A percentile compares a stretch with the other conserved stretches of the same genome.
These are phyloP conservation scores for Russula foetens DNA, from an alignment of 768 basidiomycete genomes.

Conservation along the genomic window DNA sequence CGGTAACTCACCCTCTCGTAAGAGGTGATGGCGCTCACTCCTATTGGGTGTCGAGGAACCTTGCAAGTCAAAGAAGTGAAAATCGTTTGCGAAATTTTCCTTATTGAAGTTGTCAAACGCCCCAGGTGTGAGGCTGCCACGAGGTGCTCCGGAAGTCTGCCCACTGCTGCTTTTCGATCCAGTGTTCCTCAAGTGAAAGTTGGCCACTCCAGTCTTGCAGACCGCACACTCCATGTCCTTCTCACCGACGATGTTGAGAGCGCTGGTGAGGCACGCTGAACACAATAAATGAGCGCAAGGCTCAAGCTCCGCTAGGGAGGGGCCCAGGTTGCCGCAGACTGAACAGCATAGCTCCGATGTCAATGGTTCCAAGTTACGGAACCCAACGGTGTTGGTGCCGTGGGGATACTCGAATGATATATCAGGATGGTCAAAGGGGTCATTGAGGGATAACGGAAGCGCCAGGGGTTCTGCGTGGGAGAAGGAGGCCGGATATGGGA, in stretches of 20 bases:
- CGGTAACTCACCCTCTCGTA: conserved; percentile 33
- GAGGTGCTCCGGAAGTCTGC: conserved; percentile 16
- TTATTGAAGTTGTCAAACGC: conserved; percentile 22
- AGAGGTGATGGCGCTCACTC: conserved; percentile 9
- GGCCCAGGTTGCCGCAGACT: conserved; percentile 47
- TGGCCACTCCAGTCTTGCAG: conserved; percentile 59
- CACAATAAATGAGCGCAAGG: conserved; percentile 75
- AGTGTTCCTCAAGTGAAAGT: conserved; percentile 37
- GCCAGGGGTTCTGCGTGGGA: conserved; percentile 27
- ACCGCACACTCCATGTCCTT: conserved; percentile 83
- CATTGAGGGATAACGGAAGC: conserved; percentile 32
- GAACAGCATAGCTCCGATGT: conserved; percentile 40
- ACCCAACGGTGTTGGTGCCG: conserved; percentile 10
- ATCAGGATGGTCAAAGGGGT: conserved; percentile 34
- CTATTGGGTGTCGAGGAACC: conserved; percentile 28
- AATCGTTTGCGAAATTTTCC: conserved; percentile 22
- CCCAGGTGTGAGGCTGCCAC: conserved; percentile 17
- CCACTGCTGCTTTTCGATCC: conserved; percentile 23
- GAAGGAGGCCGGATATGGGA: conserved; percentile 35
- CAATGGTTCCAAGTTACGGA: conserved; percentile 22
- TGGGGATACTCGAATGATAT: conserved; percentile 25
- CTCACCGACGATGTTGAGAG: conserved; percentile 83
- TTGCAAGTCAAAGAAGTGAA: conserved; percentile 26
- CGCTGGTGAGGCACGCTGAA: conserved; percentile 75
- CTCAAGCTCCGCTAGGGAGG: conserved; percentile 53